Base-by-base conservation (phyloP, 1,284 basidiomycete species). In the Moniliophthora roreri region DNA sequence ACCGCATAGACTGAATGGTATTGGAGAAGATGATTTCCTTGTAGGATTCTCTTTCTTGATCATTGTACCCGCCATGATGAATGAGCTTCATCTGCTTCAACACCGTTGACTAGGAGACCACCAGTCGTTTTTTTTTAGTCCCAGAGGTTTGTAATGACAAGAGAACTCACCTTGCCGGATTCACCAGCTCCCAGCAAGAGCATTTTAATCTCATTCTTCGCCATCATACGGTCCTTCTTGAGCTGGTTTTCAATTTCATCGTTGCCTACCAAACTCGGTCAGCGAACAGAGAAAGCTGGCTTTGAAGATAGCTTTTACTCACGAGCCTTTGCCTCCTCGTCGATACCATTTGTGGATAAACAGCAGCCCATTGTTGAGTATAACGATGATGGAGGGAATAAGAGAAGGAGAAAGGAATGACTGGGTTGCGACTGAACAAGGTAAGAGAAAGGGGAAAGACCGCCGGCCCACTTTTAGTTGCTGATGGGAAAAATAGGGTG, bases 11-110 rank as follows among this genome's bases (percentile, higher is more conserved):
- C 73, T 98, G 95, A 56, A 98, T 85, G 8, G 95, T 97, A 72
- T 98, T 98, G 52, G 93, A 93, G 67, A 86, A 98, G 66, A 98
- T 95, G 66, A 98, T 98, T 74, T 98, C 95, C 72, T 94, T 94
- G 83, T 97, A 98, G 38, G 90, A 92, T 60, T 96, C 93, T 48
- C 95, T 81, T 74, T 99, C 96, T 62, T 88, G 85, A 55, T 89
- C 85, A 58, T 91, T 93, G 79, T 98, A 98, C 1, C 94, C 87
- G 54, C 89, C 90, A 56, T 91, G 89, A 69, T 96, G 91, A 56
- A 97, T 96, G 69, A 96, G 85, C 68, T 95, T 93, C 94, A 96
- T 96, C 73, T 96, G 94, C 75, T 97, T 96, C 57, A 97, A 79
- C 21, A 97, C 90, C 2, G 94, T 96, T 20, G 92, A 95, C 84